These are phyloP conservation scores for Neofusicoccum sp. DNA, from an alignment of 2,329 filamentous ascomycete genomes.

Conservation along the genomic window DNA sequence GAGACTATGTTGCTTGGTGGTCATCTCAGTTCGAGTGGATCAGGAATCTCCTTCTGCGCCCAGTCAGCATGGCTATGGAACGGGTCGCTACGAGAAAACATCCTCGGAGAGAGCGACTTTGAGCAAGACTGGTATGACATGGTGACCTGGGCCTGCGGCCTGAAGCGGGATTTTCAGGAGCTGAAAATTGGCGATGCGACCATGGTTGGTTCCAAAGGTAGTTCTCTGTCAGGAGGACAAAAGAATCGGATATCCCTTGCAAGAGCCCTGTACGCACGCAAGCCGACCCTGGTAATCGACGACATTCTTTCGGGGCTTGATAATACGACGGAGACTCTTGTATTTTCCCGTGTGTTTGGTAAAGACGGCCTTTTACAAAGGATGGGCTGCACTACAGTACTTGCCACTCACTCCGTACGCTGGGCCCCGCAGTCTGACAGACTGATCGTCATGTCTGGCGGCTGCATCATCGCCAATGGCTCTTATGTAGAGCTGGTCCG, in stretches of 20 bases:
- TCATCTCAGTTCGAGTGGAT: conserved; percentile 22
- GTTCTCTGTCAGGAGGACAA: conserved; percentile 56
- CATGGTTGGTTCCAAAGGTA: conserved; percentile 54
- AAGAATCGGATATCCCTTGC: conserved; percentile 58
- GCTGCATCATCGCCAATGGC: neutral
- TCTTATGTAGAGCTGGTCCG: neutral
- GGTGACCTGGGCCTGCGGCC: conserved; percentile 38
- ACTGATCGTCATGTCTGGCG: conserved; percentile 19
- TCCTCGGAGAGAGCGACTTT: conserved; percentile 38
- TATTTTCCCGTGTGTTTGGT: conserved; percentile 52
- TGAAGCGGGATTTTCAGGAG: conserved; percentile 38
- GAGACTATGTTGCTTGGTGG: conserved; percentile 27
- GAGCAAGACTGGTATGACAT: conserved; percentile 42
- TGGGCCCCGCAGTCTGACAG: conserved; percentile 19
- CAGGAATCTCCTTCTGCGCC: conserved; percentile 39
- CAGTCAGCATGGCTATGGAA: conserved; percentile 44
- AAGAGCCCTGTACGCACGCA: conserved; percentile 54
- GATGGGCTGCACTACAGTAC: conserved; percentile 24
- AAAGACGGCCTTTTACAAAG: conserved; percentile 47
- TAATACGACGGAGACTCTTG: conserved; percentile 50
- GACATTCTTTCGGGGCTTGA: conserved; percentile 58
- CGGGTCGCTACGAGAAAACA: conserved; percentile 40
- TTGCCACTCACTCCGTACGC: conserved; percentile 21
- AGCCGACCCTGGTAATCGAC: conserved; percentile 53
- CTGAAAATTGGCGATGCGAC: conserved; percentile 44